These are phyloP conservation scores for Larix kaempferi DNA, from an alignment of 75 land plant genomes.

Conservation along the genomic window DNA sequence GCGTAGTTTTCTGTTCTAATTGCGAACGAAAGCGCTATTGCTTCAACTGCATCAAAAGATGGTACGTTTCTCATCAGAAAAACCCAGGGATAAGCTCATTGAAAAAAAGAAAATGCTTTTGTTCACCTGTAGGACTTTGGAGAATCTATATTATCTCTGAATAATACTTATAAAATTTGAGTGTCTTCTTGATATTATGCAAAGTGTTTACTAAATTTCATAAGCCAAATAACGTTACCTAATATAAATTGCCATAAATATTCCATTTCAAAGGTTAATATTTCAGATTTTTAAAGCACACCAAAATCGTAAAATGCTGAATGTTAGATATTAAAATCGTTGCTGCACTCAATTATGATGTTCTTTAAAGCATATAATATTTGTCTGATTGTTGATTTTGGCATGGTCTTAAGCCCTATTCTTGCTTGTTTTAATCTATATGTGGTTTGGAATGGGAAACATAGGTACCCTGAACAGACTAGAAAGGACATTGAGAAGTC, in stretches of 20 bases:
- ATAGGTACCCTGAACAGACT: slow-evolving; percentile 47
- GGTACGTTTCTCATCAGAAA: slow-evolving; percentile 28
- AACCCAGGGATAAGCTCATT: background rate
- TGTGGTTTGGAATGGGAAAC: background rate
- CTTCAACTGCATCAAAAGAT: slow-evolving; percentile 48
- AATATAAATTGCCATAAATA: background rate
- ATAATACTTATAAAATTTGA: background rate
- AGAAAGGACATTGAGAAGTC: slow-evolving; percentile 27
- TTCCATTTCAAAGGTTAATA: background rate
- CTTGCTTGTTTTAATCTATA: background rate
- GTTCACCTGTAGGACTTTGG: too few relatives aligned
- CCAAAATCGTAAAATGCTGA: background rate
- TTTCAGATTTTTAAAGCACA: background rate
- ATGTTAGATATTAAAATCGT: background rate
- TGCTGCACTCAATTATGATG: background rate
- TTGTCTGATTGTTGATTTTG: background rate
- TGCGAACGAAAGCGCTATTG: slow-evolving; percentile 77
- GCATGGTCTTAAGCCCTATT: background rate
- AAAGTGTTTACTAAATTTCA: background rate
- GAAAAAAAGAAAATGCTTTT: too few relatives aligned
- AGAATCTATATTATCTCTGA: too few relatives aligned
- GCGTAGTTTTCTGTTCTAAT: slow-evolving; percentile 53
- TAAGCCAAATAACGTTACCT: background rate
- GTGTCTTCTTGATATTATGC: background rate
- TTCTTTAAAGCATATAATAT: too few relatives aligned